Conservation (phyloP, 257 asterid species). For the Lycium barbarum region DNA sequence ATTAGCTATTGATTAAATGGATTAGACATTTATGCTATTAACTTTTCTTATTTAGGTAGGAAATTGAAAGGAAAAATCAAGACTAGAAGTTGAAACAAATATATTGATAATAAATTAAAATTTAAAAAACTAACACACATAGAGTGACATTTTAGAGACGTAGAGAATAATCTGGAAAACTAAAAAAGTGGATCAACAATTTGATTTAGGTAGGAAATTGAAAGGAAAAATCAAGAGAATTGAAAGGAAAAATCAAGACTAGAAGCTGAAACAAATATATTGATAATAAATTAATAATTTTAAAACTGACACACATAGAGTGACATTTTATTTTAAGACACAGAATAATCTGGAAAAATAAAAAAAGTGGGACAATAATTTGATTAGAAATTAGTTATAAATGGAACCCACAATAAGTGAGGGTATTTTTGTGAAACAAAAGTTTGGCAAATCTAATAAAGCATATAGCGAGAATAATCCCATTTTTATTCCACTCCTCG, state of each 20-base stretch:
- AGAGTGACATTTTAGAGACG: neutral
- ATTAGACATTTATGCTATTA: neutral
- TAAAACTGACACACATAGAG: too few relatives aligned
- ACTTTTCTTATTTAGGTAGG: neutral
- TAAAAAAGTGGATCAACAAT: neutral
- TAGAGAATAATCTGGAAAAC: neutral
- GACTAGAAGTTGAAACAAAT: too few relatives aligned
- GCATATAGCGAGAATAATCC: constrained; percentile 38
- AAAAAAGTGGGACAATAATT: neutral
- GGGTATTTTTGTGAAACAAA: neutral
- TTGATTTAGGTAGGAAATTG: neutral
- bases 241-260: too few relatives aligned
- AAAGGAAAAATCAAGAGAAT: too few relatives aligned
- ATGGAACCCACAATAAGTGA: neutral
- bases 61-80: neutral
- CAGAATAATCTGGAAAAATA: neutral
- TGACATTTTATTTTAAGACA: neutral
- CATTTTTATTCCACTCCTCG: neutral
- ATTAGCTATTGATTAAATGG: neutral
- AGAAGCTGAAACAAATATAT: too few relatives aligned
- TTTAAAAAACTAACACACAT: neutral
- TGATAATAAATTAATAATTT: too few relatives aligned
- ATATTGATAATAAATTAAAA: neutral
- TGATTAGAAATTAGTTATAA: neutral
- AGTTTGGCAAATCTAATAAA: constrained; percentile 1